These are phyloP conservation scores for Cucurbita maxima DNA, from an alignment of 306 rosid genomes.

Conservation along the genomic window DNA sequence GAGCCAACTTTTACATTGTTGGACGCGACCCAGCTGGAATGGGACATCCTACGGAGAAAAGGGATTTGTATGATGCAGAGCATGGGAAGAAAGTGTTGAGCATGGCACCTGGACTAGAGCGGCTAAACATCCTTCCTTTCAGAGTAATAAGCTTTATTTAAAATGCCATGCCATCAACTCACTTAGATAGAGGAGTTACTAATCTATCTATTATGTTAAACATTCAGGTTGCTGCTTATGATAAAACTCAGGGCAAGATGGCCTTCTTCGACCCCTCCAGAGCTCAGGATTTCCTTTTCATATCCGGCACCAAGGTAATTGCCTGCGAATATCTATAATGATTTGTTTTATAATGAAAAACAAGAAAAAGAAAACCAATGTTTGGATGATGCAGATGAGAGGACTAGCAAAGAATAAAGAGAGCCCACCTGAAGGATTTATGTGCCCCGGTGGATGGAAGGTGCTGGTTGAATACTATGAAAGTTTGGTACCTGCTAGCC, in stretches of 20 bases:
- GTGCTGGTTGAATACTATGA: constrained; percentile 91
- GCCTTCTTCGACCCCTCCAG: constrained; percentile 95
- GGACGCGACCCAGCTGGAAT: constrained; percentile 99
- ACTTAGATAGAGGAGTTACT: background rate
- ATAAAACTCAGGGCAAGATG: constrained; percentile 87
- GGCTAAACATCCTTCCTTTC: constrained; percentile 94
- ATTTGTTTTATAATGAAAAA: background rate
- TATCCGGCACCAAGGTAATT: constrained; percentile 93
- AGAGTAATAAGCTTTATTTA: constrained; percentile 42
- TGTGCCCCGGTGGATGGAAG: constrained; percentile 98
- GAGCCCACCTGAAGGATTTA: constrained; percentile 91
- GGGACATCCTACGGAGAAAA: constrained; percentile 83
- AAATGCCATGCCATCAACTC: background rate
- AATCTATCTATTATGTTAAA: background rate
- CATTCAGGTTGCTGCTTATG: constrained; percentile 92
- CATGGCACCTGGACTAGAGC: constrained; percentile 98
- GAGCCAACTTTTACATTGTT: constrained; percentile 94
- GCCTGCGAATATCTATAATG: background rate
- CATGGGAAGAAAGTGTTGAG: constrained; percentile 93
- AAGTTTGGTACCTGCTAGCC: constrained; percentile 41
- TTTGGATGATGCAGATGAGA: constrained; percentile 52
- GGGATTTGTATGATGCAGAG: constrained; percentile 92
- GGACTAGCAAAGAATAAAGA: constrained; percentile 82
- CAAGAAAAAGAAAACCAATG: background rate
- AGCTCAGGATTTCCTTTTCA: constrained; percentile 81